Evolutionary conservation across 352 stramenopile species (phyloP).

Genomic region (Globisporangium splendens): DNA sequence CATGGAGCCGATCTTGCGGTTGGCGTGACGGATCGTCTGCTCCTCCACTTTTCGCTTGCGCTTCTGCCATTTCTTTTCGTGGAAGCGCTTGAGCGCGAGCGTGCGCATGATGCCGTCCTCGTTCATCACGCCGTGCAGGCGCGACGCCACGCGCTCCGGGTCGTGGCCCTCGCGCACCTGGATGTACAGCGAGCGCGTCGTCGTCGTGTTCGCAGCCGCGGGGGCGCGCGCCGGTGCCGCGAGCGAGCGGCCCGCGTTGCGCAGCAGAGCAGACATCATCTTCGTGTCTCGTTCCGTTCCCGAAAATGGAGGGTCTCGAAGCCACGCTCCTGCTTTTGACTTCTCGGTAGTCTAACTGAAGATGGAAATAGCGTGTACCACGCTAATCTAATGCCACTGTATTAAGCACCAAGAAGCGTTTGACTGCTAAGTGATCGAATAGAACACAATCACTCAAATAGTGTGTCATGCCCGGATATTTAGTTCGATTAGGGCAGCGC

Average conservation of each 20-base stretch:
- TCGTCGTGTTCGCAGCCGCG: constrained; percentile 12
- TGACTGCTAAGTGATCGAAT: too few species aligned
- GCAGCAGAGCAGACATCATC: constrained; percentile 39
- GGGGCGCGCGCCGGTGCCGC: constrained; percentile 9
- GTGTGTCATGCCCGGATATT: neutral
- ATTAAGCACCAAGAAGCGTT: too few species aligned
- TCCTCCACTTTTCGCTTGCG: constrained; percentile 80
- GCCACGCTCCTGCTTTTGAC: neutral
- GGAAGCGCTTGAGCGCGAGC: constrained; percentile 64
- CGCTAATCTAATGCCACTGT: neutral
- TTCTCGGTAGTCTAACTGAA: neutral
- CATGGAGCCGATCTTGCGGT: constrained; percentile 78
- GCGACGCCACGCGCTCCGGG: constrained; percentile 41
- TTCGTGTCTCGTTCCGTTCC: constrained; percentile 1
- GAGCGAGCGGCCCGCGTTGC: constrained; percentile 15
- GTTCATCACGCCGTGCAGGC: constrained; percentile 68
- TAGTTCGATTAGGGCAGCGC: neutral
- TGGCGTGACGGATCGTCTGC: constrained; percentile 74
- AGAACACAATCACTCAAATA: neutral
- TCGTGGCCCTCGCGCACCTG: constrained; percentile 51
- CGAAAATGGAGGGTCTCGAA: constrained; percentile 6
- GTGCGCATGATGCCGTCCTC: constrained; percentile 76
- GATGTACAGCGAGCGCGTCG: constrained; percentile 40
- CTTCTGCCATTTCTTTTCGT: constrained; percentile 84
- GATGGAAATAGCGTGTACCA: neutral